Evolutionary conservation across 2,329 filamentous ascomycete genomes (phyloP).

Genomic region (Botrytis fragariae): DNA sequence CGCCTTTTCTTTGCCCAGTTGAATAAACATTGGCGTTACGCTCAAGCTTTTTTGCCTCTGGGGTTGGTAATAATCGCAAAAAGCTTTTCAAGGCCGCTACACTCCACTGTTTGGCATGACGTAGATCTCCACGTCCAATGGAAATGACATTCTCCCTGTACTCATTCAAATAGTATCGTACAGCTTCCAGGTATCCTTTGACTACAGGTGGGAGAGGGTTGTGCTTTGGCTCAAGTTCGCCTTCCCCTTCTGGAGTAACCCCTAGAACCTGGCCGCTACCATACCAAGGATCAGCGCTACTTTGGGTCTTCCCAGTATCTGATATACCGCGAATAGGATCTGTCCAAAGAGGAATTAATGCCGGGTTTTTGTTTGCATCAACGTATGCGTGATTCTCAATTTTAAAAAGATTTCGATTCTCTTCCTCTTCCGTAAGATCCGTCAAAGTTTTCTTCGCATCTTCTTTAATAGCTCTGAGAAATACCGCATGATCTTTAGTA

Average conservation of each 20-base stretch:
- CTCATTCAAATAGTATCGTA: not conserved
- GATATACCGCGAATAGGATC: constrained; percentile 30
- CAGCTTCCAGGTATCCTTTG: not conserved
- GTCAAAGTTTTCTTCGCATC: constrained; percentile 21
- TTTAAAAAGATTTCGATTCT: constrained; percentile 26
- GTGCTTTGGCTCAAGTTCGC: not conserved
- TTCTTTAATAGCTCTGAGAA: constrained; percentile 25
- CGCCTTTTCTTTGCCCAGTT: not conserved
- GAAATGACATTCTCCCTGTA: not conserved
- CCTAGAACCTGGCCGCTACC: constrained; percentile 7
- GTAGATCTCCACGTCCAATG: not conserved
- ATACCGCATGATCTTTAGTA: constrained; percentile 26
- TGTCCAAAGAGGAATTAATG: constrained; percentile 34
- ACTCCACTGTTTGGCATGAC: not conserved
- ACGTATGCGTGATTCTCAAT: constrained; percentile 31
- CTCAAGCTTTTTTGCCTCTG: constrained; percentile 7
- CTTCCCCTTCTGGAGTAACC: not conserved
- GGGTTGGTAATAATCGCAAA: constrained; percentile 3
- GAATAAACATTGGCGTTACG: constrained; percentile 12
- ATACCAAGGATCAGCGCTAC: constrained; percentile 9
- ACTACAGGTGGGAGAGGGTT: not conserved
- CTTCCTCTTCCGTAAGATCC: constrained; percentile 26
- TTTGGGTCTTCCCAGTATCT: constrained; percentile 20
- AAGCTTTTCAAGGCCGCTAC: not conserved
- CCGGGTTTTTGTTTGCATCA: constrained; percentile 29